These are phyloP conservation scores for Biancaea sappan DNA, from an alignment of 306 rosid species.

Conservation along the genomic window DNA sequence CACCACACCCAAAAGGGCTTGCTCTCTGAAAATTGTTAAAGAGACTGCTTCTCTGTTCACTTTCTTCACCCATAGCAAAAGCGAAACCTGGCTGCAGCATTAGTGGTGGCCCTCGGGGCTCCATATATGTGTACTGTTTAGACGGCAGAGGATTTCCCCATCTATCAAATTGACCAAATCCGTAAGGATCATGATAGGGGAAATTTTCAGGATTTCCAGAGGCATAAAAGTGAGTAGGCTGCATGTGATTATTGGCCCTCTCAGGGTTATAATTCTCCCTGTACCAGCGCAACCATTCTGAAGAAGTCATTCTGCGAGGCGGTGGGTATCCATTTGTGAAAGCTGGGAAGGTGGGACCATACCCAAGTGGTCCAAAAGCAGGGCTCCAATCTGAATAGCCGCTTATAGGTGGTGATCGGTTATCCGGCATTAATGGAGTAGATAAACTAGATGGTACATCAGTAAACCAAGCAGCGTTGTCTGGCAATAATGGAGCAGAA, in stretches of 20 bases:
- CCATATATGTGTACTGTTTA: constrained; percentile 50
- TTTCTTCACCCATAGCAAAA: constrained; percentile 36
- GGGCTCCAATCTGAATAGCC: constrained; percentile 60
- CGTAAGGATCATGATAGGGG: constrained; percentile 38
- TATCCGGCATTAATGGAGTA: constrained; percentile 32
- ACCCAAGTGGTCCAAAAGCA: constrained; percentile 45
- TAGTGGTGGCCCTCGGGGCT: constrained; percentile 50
- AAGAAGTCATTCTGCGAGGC: constrained; percentile 74
- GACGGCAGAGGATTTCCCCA: constrained; percentile 47
- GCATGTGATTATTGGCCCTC: constrained; percentile 36
- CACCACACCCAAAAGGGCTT: constrained; percentile 63
- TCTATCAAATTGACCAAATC: constrained; percentile 53
- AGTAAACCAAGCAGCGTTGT: constrained; percentile 68
- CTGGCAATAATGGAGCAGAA: constrained; percentile 90
- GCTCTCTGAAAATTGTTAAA: constrained; percentile 62
- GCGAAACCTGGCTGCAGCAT: constrained; percentile 55
- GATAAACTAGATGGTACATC: constrained; percentile 44
- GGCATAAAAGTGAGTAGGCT: constrained; percentile 46
- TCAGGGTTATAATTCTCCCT: constrained; percentile 58
- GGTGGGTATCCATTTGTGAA: constrained; percentile 48
- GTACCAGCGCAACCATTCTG: constrained; percentile 97
- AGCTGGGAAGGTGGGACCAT: constrained; percentile 49
- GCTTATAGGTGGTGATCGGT: constrained; percentile 33
- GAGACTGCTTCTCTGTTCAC: constrained; percentile 48
- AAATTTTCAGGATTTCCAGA: constrained; percentile 48